Conservation (phyloP, 2,329 filamentous ascomycete genomes). For the Monilinia aucupariae region DNA sequence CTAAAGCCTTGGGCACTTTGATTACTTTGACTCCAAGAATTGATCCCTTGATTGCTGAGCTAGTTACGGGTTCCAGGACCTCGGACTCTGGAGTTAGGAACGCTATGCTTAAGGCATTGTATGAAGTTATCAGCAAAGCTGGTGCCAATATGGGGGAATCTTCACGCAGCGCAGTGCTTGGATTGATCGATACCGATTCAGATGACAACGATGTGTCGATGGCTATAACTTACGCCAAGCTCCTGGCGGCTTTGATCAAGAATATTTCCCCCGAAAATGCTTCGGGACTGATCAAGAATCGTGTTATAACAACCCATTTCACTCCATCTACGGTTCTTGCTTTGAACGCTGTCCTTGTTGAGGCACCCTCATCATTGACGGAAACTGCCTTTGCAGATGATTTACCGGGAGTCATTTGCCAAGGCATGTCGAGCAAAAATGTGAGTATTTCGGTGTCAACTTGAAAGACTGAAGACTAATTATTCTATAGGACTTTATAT, state of each 20-base stretch:
- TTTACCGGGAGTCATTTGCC: constrained; percentile 67
- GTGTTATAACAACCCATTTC: constrained; percentile 72
- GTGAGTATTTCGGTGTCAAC: constrained; percentile 46
- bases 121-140: constrained; percentile 93
- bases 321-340: constrained; percentile 76
- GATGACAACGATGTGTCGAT: constrained; percentile 71
- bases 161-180: constrained; percentile 78
- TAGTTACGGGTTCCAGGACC: constrained; percentile 94
- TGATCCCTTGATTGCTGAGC: constrained; percentile 84
- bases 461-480: constrained; percentile 18
- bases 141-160: constrained; percentile 91
- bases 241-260: constrained; percentile 85
- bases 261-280: constrained; percentile 72
- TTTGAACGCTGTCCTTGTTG: constrained; percentile 81
- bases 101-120: constrained; percentile 94
- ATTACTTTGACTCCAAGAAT: constrained; percentile 95
- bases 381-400: constrained; percentile 64
- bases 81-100: constrained; percentile 79
- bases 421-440: constrained; percentile 71
- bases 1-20: constrained; percentile 87
- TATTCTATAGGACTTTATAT: constrained; percentile 62
- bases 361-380: constrained; percentile 66
- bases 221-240: constrained; percentile 82
- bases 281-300: constrained; percentile 53
- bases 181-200: constrained; percentile 78